phyloP scores from a whole-genome alignment of 495 filamentous ascomycete genomes.

The Cercophora scortea region DNA sequence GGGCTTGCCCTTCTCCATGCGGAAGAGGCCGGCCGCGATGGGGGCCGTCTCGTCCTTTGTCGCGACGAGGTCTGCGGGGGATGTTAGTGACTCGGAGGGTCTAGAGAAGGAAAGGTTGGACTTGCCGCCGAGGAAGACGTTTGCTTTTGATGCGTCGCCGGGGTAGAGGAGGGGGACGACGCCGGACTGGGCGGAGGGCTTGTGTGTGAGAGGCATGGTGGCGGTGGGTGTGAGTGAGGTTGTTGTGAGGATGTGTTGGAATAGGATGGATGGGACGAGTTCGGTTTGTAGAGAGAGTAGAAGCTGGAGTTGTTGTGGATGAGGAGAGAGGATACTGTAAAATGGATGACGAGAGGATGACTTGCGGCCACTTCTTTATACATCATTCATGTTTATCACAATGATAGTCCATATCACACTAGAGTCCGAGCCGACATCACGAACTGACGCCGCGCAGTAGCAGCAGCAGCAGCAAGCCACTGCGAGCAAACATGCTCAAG shows the following conservation, averaged over 20 bases:
- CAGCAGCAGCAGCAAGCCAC: too few relatives aligned
- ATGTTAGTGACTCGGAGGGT: neutral
- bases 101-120: neutral
- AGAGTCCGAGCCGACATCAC: neutral
- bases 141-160: neutral
- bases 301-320: neutral
- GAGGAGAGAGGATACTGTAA: neutral
- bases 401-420: neutral
- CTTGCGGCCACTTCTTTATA: neutral
- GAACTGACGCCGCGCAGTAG: neutral
- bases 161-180: neutral
- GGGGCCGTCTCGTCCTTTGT: neutral
- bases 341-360: neutral
- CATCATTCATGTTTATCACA: neutral
- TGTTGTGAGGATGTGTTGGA: neutral
- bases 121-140: slow-evolving; percentile 1
- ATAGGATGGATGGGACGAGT: neutral
- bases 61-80: neutral
- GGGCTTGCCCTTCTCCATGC: slow-evolving; percentile 2
- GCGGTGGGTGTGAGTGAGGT: neutral
- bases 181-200: neutral
- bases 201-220: slow-evolving; percentile 3
- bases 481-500: neutral
- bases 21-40: slow-evolving; percentile 2
- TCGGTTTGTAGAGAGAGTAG: neutral